Conservation (phyloP, 805 yeast genomes). For the Kodamaea sagamina region DNA sequence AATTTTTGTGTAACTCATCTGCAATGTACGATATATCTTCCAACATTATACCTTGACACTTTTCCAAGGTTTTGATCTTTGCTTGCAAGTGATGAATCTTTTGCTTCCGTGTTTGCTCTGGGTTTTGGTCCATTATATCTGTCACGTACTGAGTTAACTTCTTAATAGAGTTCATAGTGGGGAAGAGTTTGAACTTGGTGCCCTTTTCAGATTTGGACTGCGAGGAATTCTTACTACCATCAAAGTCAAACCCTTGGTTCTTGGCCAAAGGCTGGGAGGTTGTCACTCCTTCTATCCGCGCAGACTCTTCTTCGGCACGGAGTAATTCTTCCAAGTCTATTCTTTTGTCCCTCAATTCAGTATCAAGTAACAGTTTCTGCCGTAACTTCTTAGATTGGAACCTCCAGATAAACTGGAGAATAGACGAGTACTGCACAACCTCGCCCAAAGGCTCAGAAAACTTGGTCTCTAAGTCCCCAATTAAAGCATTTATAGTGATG, state of each 20-base stretch:
- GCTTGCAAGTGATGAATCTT: constrained; percentile 48
- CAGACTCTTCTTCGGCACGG: constrained; percentile 32
- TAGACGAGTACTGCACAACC: constrained; percentile 63
- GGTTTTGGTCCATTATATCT: constrained; percentile 67
- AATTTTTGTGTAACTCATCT: constrained; percentile 47
- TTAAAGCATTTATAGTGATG: constrained; percentile 53
- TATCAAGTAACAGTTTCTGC: constrained; percentile 34
- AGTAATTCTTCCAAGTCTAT: constrained; percentile 32
- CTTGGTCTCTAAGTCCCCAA: constrained; percentile 54
- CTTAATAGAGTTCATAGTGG: constrained; percentile 34
- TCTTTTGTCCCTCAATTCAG: constrained; percentile 34
- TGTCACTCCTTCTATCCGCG: constrained; percentile 26
- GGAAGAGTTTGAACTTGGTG: constrained; percentile 40
- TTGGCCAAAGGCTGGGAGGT: constrained; percentile 24
- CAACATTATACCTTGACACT: constrained; percentile 48
- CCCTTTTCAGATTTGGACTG: constrained; percentile 20
- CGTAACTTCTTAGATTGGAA: constrained; percentile 50
- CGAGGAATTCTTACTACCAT: constrained; percentile 7
- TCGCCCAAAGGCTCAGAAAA: constrained; percentile 71
- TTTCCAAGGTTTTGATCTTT: constrained; percentile 53
- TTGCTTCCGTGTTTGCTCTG: constrained; percentile 62
- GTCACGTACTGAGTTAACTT: constrained; percentile 52
- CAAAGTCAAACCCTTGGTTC: constrained; percentile 24
- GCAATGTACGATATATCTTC: constrained; percentile 43
- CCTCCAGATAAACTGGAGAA: constrained; percentile 57